phyloP scores from a whole-genome alignment of 2,329 filamentous ascomycete species.

The Esteya vermicola region DNA sequence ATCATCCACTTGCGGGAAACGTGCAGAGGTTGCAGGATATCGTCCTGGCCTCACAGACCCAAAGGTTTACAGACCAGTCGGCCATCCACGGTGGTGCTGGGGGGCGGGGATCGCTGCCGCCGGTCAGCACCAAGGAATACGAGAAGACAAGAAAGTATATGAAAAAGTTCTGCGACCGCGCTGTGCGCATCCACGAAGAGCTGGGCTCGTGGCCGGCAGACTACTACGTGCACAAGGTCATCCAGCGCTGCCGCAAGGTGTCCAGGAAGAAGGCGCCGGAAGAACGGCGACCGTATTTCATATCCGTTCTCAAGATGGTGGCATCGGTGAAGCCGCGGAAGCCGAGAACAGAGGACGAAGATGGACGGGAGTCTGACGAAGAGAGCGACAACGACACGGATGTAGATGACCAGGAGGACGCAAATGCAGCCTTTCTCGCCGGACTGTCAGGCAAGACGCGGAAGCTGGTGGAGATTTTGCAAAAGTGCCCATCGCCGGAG shows the following conservation, averaged over 20 bases:
- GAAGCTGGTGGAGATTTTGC: constrained; percentile 36
- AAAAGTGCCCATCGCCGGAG: constrained; percentile 22
- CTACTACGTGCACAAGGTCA: constrained; percentile 42
- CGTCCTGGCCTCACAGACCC: no score
- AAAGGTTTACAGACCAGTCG: background rate
- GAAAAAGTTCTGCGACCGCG: constrained; percentile 34
- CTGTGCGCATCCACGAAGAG: constrained; percentile 34
- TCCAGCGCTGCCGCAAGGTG: constrained; percentile 15
- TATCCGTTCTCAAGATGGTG: constrained; percentile 22
- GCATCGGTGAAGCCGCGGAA: background rate
- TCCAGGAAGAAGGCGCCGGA: background rate
- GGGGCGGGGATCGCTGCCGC: no score
- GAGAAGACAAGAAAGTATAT: constrained; percentile 29
- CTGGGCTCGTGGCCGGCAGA: constrained; percentile 58
- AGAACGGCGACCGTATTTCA: constrained; percentile 42
- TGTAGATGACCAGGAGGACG: no score
- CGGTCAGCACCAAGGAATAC: background rate
- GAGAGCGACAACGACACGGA: background rate
- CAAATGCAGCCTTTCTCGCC: background rate
- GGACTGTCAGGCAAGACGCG: constrained; percentile 39
- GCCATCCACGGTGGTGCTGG: background rate
- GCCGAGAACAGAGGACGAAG: background rate
- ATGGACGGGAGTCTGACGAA: no score
- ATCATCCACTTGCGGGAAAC: no score
- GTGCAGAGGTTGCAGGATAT: no score